These are phyloP conservation scores for Cryphonectria naterciae DNA, from an alignment of 2,329 filamentous ascomycete genomes.

Conservation along the genomic window DNA sequence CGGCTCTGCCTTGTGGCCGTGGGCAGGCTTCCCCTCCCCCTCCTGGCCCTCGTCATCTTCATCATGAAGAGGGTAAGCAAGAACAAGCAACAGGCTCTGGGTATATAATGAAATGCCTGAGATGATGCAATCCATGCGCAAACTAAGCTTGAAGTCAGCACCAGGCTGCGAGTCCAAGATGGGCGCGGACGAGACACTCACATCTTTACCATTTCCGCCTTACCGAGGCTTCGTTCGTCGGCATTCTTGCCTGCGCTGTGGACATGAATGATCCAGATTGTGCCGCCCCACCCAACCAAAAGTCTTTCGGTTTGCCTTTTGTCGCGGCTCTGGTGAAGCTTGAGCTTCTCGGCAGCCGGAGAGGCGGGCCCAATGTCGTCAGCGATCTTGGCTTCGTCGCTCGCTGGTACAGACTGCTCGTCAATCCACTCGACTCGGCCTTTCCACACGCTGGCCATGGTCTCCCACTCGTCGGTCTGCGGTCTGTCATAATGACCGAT, in stretches of 20 bases:
- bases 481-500: slow-evolving; percentile 92
- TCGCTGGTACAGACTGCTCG: slow-evolving; percentile 74
- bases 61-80: slow-evolving; percentile 84
- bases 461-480: slow-evolving; percentile 85
- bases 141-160: slow-evolving; percentile 53
- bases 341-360: slow-evolving; percentile 50
- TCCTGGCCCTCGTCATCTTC: slow-evolving; percentile 63
- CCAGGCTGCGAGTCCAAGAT: not conserved
- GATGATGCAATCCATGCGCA: slow-evolving; percentile 97
- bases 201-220: slow-evolving; percentile 91
- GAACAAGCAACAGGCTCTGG: slow-evolving; percentile 83
- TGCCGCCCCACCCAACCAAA: slow-evolving; percentile 93
- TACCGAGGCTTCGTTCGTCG: slow-evolving; percentile 73
- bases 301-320: slow-evolving; percentile 71
- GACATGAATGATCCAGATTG: slow-evolving; percentile 93
- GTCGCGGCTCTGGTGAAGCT: slow-evolving; percentile 52
- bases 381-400: slow-evolving; percentile 57
- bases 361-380: slow-evolving; percentile 37
- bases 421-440: slow-evolving; percentile 92
- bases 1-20: slow-evolving; percentile 46
- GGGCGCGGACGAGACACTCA: slow-evolving; percentile 50
- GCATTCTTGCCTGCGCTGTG: slow-evolving; percentile 70
- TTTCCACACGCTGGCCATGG: slow-evolving; percentile 96
- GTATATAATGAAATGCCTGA: slow-evolving; percentile 97
- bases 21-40: slow-evolving; percentile 38